These are phyloP conservation scores for Thalassia testudinum DNA, from an alignment of 116 monocot species.

Conservation along the genomic window DNA sequence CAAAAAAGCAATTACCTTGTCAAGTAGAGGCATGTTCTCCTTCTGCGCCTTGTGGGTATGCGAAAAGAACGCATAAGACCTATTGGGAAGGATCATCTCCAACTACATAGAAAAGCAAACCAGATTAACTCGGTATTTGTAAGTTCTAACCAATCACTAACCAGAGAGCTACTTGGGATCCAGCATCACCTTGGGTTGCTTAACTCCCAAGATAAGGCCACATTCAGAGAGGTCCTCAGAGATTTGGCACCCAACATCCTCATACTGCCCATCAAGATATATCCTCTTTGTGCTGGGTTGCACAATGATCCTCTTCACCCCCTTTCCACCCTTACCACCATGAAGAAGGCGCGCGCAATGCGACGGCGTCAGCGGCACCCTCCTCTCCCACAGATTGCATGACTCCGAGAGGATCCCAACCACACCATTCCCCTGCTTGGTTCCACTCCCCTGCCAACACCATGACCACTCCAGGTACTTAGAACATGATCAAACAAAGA, in stretches of 20 bases:
- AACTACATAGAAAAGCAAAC: constrained; percentile 27
- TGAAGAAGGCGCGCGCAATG: constrained; percentile 89
- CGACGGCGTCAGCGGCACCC: constrained; percentile 70
- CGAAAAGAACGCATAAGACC: constrained; percentile 95
- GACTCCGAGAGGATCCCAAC: constrained; percentile 83
- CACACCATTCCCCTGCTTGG: constrained; percentile 69
- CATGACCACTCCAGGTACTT: too few species aligned
- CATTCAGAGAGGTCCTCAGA: constrained; percentile 84
- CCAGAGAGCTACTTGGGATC: background rate
- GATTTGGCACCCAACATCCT: constrained; percentile 85
- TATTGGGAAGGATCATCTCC: constrained; percentile 72
- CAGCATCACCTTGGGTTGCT: constrained; percentile 69
- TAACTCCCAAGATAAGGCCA: constrained; percentile 86
- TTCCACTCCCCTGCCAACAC: constrained; percentile 2
- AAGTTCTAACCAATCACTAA: too few species aligned
- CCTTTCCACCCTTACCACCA: constrained; percentile 23
- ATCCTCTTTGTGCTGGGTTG: constrained; percentile 91
- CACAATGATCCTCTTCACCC: constrained; percentile 56
- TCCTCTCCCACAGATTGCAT: constrained; percentile 75
- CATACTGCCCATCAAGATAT: constrained; percentile 64
- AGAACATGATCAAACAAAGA: too few species aligned
- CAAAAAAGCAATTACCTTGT: constrained; percentile 40
- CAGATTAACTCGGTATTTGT: background rate
- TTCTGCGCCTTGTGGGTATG: constrained; percentile 96
- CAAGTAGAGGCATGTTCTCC: constrained; percentile 87